These are phyloP conservation scores for Phalaenopsis equestris DNA, from an alignment of 106 monocot species.

Conservation along the genomic window DNA sequence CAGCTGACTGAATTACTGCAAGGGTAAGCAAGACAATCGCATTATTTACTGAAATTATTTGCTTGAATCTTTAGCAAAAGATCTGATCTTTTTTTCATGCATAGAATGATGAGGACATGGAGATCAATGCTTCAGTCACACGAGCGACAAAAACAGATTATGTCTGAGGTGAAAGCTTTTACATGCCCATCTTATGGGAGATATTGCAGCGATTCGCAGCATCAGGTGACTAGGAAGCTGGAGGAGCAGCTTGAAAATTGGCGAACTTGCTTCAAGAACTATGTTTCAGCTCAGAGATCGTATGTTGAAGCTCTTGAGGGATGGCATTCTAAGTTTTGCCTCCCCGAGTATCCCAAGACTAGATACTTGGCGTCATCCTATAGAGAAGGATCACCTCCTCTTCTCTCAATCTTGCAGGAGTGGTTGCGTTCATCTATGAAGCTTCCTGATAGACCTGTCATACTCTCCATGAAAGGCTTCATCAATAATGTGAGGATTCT, in stretches of 20 bases:
- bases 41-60: background rate
- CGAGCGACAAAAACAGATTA: slow-evolving; percentile 81
- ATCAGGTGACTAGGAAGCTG: slow-evolving; percentile 66
- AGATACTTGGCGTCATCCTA: slow-evolving; percentile 25
- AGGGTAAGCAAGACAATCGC: slow-evolving; percentile 40
- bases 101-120: slow-evolving; percentile 48
- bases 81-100: background rate
- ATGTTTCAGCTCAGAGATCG: slow-evolving; percentile 56
- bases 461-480: slow-evolving; percentile 56
- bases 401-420: slow-evolving; percentile 59
- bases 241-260: slow-evolving; percentile 76
- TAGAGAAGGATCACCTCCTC: slow-evolving; percentile 31
- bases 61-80: background rate
- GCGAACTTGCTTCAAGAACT: slow-evolving; percentile 58
- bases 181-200: slow-evolving; percentile 81
- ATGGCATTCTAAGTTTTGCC: slow-evolving; percentile 82
- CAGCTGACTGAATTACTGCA: slow-evolving; percentile 87
- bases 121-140: slow-evolving; percentile 86
- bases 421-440: slow-evolving; percentile 49
- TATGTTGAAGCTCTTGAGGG: slow-evolving; percentile 81
- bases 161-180: slow-evolving; percentile 62
- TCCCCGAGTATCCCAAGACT: slow-evolving; percentile 46
- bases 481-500: slow-evolving; percentile 47
- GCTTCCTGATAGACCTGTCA: slow-evolving; percentile 55
- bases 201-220: slow-evolving; percentile 71